Conservation (phyloP, 1,139 yeast genomes). For the Nakaseomyces bracarensis region DNA sequence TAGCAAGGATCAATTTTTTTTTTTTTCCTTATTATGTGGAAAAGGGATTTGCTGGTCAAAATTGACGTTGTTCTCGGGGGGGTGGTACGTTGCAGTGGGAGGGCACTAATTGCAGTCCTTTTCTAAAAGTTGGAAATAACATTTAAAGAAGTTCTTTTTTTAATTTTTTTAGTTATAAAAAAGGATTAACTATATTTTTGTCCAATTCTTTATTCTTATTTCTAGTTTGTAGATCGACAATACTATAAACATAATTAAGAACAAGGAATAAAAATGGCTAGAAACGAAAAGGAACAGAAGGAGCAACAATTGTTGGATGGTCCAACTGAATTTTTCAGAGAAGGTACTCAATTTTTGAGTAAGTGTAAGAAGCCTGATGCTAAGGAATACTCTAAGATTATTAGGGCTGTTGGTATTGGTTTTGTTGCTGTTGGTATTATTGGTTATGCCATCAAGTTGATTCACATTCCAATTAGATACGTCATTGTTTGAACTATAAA, state of each 20-base stretch:
- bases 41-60: too few relatives aligned
- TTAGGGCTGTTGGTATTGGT: conserved; percentile 95
- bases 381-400: conserved; percentile 79
- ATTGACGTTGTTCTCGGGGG: too few relatives aligned
- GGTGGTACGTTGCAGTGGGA: too few relatives aligned
- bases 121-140: too few relatives aligned
- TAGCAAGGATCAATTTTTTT: too few relatives aligned
- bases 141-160: too few relatives aligned
- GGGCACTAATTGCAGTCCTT: too few relatives aligned
- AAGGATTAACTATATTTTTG: too few relatives aligned
- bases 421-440: conserved; percentile 96
- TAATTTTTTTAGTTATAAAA: neutral
- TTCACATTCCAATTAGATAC: conserved; percentile 96
- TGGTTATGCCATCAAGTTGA: conserved; percentile 88
- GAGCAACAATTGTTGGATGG: conserved; percentile 52
- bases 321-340: conserved; percentile 85
- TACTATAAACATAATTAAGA: conserved; percentile 3
- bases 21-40: too few relatives aligned
- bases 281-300: conserved; percentile 18
- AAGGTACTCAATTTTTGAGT: conserved; percentile 77
- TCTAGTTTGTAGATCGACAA: too few relatives aligned
- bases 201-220: too few relatives aligned
- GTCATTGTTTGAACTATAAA: conserved; percentile 88
- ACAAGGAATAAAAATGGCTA: conserved; percentile 22
- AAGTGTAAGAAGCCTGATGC: conserved; percentile 90